Base-by-base conservation (phyloP, 1,139 yeast species). In the Kazachstania sp. region DNA sequence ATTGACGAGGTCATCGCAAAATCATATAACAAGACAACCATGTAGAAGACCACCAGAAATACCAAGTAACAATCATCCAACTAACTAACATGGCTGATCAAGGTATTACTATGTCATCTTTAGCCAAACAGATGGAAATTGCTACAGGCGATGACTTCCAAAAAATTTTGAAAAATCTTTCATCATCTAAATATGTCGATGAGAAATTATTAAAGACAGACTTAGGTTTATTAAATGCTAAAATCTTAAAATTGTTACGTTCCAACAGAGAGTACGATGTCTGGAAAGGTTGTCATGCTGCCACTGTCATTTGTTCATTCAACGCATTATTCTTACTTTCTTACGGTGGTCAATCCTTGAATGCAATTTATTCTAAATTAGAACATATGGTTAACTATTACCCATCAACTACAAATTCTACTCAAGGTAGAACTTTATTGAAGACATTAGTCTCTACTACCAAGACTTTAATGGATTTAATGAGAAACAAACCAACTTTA, bases 401-500 rank as follows among this genome's bases (percentile, higher is more conserved):
- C 53, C 39, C 54, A 7, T 48, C 63, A 41, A 47, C 64, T 26
- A 50, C 60, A 18, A 55, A 65, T 20, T 54, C 55, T 45, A 61
- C 45, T 54, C 63, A 53, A 55, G 70, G 58, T 4, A 54, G 49
- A 19, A 49, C 60, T 42, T 69, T 71, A 47, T 72, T 77, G 56
- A 75, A 65, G 51, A 74, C 77, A 39, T 74, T 77, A 34, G 71
- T 75, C 44, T 75, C 72, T 46, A 73, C 81, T 29, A 64, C 78
- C 47, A 69, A 73, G 51, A 65, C 65, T 19, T 58, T 85, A 26
- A 76, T 83, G 56, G 66, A 70, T 39, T 68, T 72, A 41, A 82
- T 86, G 49, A 77, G 84, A 63, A 94, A 88, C 2, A 88, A 88
- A 59, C 87, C 95, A 1, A 81, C 90, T 1, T 71, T 90, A 44